Conservation (phyloP, 1,284 basidiomycete genomes). For the Sporisorium graminicola region DNA sequence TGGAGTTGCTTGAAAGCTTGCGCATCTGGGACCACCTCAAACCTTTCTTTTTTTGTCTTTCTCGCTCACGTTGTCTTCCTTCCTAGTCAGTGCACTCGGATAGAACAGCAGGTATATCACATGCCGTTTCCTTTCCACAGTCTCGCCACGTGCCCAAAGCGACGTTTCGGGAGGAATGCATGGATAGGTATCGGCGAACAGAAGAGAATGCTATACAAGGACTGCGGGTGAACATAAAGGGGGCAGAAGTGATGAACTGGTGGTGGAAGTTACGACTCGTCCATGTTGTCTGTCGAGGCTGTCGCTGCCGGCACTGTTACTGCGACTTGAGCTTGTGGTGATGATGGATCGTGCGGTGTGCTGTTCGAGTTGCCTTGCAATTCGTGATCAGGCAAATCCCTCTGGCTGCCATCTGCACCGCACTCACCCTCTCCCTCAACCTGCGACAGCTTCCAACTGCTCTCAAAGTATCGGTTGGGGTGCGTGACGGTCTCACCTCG, state of each 20-base stretch:
- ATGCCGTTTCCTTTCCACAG: no score
- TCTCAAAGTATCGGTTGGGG: conserved; percentile 83
- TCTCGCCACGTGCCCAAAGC: no score
- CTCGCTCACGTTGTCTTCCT: neutral
- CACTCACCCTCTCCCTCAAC: conserved; percentile 9
- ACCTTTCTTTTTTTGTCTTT: conserved; percentile 54
- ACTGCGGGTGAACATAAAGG: neutral
- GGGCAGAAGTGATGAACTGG: neutral
- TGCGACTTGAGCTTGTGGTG: conserved; percentile 2
- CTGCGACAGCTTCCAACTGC: conserved; percentile 68
- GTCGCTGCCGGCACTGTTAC: neutral
- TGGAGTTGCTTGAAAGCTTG: conserved; percentile 57
- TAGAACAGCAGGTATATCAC: neutral
- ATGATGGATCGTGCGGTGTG: neutral
- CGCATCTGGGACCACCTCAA: conserved; percentile 51
- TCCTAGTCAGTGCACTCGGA: neutral
- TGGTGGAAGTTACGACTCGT: conserved; percentile 18
- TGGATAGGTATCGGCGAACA: conserved; percentile 21
- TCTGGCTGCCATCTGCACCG: conserved; percentile 17
- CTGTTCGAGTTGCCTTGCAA: conserved; percentile 9
- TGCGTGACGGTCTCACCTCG: conserved; percentile 90
- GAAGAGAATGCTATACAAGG: conserved; percentile 12
- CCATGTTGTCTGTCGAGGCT: conserved; percentile 26
- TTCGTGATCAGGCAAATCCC: conserved; percentile 18
- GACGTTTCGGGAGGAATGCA: conserved; percentile 6